Evolutionary conservation across 768 basidiomycete species (phyloP).

Genomic region (Suillus fuscotomentosus): DNA sequence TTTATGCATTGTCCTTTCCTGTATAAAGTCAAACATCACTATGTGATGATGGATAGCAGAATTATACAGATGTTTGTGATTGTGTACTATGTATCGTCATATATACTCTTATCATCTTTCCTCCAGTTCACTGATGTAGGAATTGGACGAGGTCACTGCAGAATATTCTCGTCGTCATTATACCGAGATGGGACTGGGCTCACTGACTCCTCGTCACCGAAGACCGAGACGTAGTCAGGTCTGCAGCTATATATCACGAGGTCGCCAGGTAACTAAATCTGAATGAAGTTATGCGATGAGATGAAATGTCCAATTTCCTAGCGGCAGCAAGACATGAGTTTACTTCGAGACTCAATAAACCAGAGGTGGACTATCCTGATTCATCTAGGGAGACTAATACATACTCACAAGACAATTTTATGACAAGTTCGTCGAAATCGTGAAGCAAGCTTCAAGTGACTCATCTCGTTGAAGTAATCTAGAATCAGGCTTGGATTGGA

Average conservation of each 20-base stretch:
- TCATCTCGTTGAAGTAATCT: not conserved
- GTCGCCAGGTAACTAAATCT: not conserved
- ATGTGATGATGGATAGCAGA: no score
- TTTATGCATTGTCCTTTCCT: no score
- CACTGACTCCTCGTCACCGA: not conserved
- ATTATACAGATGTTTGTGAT: no score
- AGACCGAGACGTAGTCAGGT: not conserved
- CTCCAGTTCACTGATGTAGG: no score
- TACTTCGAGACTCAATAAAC: not conserved
- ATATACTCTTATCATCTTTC: no score
- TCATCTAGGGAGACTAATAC: not conserved
- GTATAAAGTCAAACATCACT: no score
- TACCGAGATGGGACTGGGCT: not conserved
- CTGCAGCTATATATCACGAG: not conserved
- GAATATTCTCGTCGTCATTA: not conserved
- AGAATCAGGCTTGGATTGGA: not conserved
- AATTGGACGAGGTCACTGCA: not conserved
- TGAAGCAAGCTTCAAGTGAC: not conserved
- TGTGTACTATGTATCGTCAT: no score
- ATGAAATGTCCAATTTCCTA: not conserved
- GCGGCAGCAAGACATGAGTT: not conserved
- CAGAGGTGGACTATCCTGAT: not conserved
- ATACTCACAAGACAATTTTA: not conserved
- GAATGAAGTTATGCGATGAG: not conserved
- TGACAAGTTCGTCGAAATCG: not conserved